Percentiles rank a stretch among this genome's conserved stretches.
These are phyloP conservation scores for Aeschynomene evenia DNA, from an alignment of 306 rosid species.

Conservation along the genomic window DNA sequence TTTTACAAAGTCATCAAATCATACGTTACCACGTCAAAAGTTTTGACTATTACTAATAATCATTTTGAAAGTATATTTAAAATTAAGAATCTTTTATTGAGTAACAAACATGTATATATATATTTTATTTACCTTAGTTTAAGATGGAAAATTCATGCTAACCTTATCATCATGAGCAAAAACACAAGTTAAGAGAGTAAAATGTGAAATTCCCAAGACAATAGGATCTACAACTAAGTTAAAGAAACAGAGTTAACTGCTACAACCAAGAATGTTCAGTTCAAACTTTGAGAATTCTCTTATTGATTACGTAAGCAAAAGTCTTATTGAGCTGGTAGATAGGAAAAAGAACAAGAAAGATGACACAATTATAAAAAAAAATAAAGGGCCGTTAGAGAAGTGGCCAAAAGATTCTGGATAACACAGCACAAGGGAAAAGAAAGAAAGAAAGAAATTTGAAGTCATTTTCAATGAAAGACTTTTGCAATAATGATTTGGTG, in stretches of 20 bases:
- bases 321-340: slow-evolving; percentile 37
- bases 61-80: too few relatives aligned
- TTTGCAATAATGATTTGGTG: slow-evolving; percentile 34
- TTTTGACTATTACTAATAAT: too few relatives aligned
- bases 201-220: slow-evolving; percentile 14
- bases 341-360: slow-evolving; percentile 29
- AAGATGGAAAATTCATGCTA: slow-evolving; percentile 4
- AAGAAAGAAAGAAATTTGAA: neutral
- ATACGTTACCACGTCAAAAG: too few relatives aligned
- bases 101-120: neutral
- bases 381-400: slow-evolving; percentile 25
- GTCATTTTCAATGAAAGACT: slow-evolving; percentile 19
- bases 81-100: neutral
- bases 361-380: slow-evolving; percentile 16
- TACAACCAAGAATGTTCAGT: neutral
- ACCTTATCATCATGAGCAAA: slow-evolving; percentile 9
- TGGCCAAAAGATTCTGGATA: slow-evolving; percentile 37
- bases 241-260: slow-evolving; percentile 17
- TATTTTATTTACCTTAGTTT: too few relatives aligned
- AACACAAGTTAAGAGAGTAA: neutral
- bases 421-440: slow-evolving; percentile 20
- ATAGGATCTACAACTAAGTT: neutral
- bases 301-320: neutral
- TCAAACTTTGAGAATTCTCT: neutral
- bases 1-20: too few relatives aligned